Evolutionary conservation across 306 rosid species (phyloP), one percentile per base, ranked within the genome.

Genomic region (Rubus parviflorus): DNA sequence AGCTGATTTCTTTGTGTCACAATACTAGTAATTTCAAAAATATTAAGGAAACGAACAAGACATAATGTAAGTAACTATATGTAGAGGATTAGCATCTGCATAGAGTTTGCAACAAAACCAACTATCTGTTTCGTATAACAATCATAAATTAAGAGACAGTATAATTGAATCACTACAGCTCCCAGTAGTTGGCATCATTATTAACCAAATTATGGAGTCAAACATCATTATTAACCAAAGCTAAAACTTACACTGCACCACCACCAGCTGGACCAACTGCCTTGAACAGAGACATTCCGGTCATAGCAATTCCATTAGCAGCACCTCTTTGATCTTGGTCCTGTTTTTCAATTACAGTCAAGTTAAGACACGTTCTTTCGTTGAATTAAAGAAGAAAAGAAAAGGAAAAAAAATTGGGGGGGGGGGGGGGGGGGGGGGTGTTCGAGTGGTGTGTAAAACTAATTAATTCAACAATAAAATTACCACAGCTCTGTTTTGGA

Each of bases 401-500:
- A 43, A 40, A 45, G 16, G 69, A 37, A 67, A 25, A 1, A 37
- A 12, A n/a, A n/a, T n/a, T 16, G 2, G 41, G n/a, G n/a, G n/a
- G n/a, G n/a, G n/a, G n/a, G n/a, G n/a, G n/a, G n/a, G n/a, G n/a
- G 63, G n/a, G n/a, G n/a, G n/a, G n/a, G n/a, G n/a, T n/a, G 73
- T n/a, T n/a, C n/a, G 25, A 3, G n/a, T n/a, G n/a, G n/a, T n/a
- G n/a, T n/a, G 40, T 17, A 19, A 12, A 38, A 61, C 14, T 17
- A 17, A 49, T 62, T n/a, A 19, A 68, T 73, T 43, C 17, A 65
- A 51, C 71, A 74, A 19, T 3, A 69, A 54, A 79, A 52, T 83
- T 90, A 95, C 98, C 96, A 92, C 97, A 25, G 83, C 92, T 84
- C 77, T 86, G 58, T 93, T 93, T 88, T 89, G 98, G 63, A 89